These are phyloP conservation scores for Trifolium pratense DNA, from an alignment of 306 rosid genomes.

Conservation along the genomic window DNA sequence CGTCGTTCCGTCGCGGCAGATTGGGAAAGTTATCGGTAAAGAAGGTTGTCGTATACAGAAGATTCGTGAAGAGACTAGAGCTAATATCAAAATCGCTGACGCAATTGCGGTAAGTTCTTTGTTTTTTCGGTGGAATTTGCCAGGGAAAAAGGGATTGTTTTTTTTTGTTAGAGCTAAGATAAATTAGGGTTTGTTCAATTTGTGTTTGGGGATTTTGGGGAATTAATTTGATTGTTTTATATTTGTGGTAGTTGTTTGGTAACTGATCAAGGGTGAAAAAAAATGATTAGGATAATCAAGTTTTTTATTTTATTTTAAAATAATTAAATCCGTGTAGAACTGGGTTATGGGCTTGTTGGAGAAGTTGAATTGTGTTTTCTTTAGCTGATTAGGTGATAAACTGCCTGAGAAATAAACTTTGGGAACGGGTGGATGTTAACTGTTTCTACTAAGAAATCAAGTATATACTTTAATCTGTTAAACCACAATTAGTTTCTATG, in stretches of 20 bases:
- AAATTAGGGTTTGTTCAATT: not conserved
- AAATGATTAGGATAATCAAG: not conserved
- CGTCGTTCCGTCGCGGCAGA: constrained; percentile 86
- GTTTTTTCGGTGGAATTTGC: not conserved
- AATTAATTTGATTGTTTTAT: not conserved
- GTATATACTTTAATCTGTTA: not conserved
- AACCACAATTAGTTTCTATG: not conserved
- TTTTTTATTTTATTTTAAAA: not conserved
- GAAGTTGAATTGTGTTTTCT: constrained; percentile 16
- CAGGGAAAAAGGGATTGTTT: not conserved
- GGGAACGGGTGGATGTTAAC: not conserved
- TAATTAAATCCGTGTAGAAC: not conserved
- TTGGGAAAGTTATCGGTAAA: constrained; percentile 95
- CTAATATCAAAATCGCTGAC: constrained; percentile 86
- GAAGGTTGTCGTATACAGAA: constrained; percentile 85
- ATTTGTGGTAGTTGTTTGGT: not conserved
- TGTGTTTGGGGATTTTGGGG: not conserved
- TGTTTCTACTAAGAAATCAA: not conserved
- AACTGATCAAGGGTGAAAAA: not conserved
- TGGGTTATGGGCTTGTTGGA: constrained; percentile 4
- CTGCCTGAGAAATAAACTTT: not conserved
- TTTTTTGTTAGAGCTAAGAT: not conserved
- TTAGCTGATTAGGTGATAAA: not conserved
- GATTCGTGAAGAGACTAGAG: constrained; percentile 83
- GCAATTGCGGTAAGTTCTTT: constrained; percentile 63